Base-by-base conservation (phyloP, 2,329 filamentous ascomycete species). In the Graphilbum sp. region DNA sequence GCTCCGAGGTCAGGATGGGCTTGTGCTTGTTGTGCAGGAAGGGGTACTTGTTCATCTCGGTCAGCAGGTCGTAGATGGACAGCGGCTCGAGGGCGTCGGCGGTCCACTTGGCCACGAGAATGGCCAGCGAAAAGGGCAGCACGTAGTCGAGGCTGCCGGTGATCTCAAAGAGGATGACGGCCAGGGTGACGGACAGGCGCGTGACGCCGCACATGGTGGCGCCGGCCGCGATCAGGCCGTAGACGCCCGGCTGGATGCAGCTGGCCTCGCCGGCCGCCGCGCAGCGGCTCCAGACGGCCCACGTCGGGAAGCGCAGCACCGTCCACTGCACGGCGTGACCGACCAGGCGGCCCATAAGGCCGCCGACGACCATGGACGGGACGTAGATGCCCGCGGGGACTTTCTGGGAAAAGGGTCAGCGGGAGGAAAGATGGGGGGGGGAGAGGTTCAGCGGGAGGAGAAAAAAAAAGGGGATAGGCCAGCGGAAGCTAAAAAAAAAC, bases 131-230 rank as follows among this genome's bases (percentile, higher is more conserved):
- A 55, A 96, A 96, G 0, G 90, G 90, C 11, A 98, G 63, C 4
- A 98, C 90, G 50, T 96, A 92, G 54, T 96, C 84, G 35, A 96
- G 65, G 54, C 85, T 94, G 39, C 90, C 90, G 0, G 90, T 98
- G 27, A 98, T 66, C 56, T 98, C 90, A 49, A 98, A 96, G 1
- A 96, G 64, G 43, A 98, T 96, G 51, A 96, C 86, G 0, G 86
- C 87, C 9, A 98, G 66, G 0, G 90, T 96, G 18, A 98, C 84
- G 0, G 87, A 94, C 2, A 98, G 61, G 36, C 90, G 73, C 2
- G 90, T 98, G 3, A 96, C 90, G 36, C 90, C 90, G 47, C 88
- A 96, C 90, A 98, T 96, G 24, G 88, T 95, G 2, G 90, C 86
- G 15, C 90, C 90, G 32, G 90, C 90, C 15, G 87, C 88, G 41